Percentiles rank a stretch among this genome's conserved stretches.
These are phyloP conservation scores for Solanum acaule DNA, from an alignment of 257 asterid genomes.

Conservation along the genomic window DNA sequence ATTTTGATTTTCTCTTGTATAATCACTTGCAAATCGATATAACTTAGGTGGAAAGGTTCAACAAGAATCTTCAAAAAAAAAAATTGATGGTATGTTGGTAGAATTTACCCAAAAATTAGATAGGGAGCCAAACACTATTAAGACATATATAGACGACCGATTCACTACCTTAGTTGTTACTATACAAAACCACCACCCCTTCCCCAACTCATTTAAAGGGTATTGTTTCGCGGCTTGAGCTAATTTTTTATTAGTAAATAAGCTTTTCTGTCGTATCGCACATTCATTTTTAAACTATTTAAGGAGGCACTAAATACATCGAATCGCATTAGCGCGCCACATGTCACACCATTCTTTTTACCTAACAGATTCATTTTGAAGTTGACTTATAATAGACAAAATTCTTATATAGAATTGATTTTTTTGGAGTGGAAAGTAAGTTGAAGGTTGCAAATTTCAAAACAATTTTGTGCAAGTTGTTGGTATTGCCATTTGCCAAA, in stretches of 20 bases:
- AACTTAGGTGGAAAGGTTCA: neutral
- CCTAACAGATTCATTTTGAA: neutral
- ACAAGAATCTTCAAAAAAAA: too few species aligned
- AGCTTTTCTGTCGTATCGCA: neutral
- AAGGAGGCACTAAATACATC: neutral
- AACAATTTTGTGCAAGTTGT: neutral
- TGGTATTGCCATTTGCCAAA: conserved; percentile 1
- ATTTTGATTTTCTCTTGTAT: neutral
- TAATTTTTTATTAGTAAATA: neutral
- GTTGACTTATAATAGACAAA: neutral
- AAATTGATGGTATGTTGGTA: neutral
- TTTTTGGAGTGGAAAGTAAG: neutral
- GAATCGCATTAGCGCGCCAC: neutral
- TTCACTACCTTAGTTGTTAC: neutral
- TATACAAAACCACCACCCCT: neutral
- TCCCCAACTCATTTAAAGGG: neutral
- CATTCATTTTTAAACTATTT: neutral
- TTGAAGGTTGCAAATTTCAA: neutral
- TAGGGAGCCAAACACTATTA: neutral
- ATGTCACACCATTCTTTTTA: neutral
- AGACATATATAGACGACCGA: neutral
- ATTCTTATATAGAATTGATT: neutral
- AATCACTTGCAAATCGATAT: too few species aligned
- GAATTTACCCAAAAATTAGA: neutral
- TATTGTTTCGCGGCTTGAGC: neutral